Evolutionary conservation across 176 grass and related monocot species (phyloP), one percentile per base, ranked within the genome.

Genomic region (Thalia dealbata): DNA sequence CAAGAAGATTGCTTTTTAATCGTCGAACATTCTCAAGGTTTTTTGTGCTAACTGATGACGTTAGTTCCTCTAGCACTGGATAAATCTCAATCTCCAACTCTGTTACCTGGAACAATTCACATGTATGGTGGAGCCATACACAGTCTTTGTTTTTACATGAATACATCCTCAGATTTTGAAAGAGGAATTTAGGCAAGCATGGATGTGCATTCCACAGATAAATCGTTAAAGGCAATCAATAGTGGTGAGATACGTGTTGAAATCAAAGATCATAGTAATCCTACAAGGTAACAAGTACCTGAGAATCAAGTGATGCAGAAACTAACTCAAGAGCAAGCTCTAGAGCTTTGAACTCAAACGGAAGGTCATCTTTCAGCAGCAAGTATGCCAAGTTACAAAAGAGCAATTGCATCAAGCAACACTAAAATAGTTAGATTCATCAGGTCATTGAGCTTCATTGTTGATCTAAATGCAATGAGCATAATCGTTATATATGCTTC

Each of bases 271-370:
- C 24, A 63, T 28, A 63, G 54, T 3, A 58, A 22, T 2, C 21
- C 3, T 58, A 3, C 18, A 41, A n/a, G n/a, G n/a, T n/a, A n/a
- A n/a, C n/a, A n/a, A 74, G 35, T 52, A 77, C 75, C 75, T 77
- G 75, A 55, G 50, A 21, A 77, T 77, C 75, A 67, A 77, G 75
- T 23, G 64, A 67, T 18, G 63, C 64, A 24, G 48, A 77, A 7
- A 38, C 63, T 6, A 77, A 15, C 15, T 77, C 75, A 48, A 77
- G 75, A 41, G 75, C 75, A 44, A 77, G 75, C 64, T 77, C 75
- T 3, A 77, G 75, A 25, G 75, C 26, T 29, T 68, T 77, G 63
- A 77, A 56, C 65, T 77, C 75, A 52, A 77, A 77, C 41, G 75
- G 62, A 19, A 77, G 75, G 50, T 68, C 62, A 77, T 77, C 75